These are phyloP conservation scores for Proteromonas lacertae DNA, from an alignment of 352 stramenopile genomes.

Conservation along the genomic window DNA sequence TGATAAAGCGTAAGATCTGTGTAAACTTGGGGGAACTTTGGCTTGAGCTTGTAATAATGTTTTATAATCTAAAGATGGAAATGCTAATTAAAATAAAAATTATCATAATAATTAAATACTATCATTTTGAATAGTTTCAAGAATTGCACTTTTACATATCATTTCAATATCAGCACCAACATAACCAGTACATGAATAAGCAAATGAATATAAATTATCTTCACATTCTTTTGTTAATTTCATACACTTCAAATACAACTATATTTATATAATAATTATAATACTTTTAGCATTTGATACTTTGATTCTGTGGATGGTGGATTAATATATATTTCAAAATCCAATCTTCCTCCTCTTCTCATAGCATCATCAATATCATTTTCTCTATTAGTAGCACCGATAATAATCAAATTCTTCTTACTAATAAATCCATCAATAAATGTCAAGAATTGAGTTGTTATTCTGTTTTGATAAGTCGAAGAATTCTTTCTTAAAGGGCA, in stretches of 20 bases:
- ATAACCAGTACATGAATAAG: constrained; percentile 66
- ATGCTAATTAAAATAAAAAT: too few species aligned
- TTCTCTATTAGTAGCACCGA: constrained; percentile 31
- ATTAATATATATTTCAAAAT: constrained; percentile 75
- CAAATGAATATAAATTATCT: constrained; percentile 47
- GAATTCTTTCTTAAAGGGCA: constrained; percentile 51
- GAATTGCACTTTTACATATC: too few species aligned
- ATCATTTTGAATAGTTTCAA: too few species aligned
- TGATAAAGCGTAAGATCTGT: constrained; percentile 83
- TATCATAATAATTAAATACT: too few species aligned
- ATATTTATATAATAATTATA: too few species aligned
- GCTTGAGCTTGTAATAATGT: constrained; percentile 52
- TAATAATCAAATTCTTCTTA: constrained; percentile 27
- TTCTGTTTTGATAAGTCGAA: constrained; percentile 74
- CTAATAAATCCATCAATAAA: constrained; percentile 51
- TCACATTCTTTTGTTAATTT: constrained; percentile 17
- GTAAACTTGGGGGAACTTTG: constrained; percentile 53
- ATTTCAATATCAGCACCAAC: constrained; percentile 54
- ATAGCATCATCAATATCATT: constrained; percentile 49
- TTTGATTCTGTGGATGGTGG: constrained; percentile 59
- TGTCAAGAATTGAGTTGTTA: constrained; percentile 73
- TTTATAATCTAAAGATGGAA: too few species aligned
- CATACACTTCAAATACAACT: too few species aligned
- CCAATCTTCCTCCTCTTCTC: constrained; percentile 64
- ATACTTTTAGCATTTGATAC: constrained; percentile 69